Base-by-base conservation (phyloP, 805 yeast genomes). In the Kodamaea kaohsiungensis region DNA sequence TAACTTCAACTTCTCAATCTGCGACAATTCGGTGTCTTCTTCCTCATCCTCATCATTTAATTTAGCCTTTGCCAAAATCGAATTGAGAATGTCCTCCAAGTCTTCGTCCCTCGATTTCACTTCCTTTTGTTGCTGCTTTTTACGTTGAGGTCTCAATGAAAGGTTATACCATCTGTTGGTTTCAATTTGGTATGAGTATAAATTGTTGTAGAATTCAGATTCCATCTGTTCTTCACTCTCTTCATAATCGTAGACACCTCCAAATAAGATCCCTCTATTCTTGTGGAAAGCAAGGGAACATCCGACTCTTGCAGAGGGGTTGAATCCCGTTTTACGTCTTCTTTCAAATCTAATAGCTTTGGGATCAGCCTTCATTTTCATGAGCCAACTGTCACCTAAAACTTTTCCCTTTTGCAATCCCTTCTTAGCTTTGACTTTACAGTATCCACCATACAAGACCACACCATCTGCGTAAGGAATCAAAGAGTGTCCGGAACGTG, bases 221-320 rank as follows among this genome's bases (percentile, higher is more conserved):
- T 88, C 93, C 56, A 93, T 73, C 52, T 88, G 83, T 70, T 95
- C 98, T 68, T 93, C 98, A 12, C 97, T 93, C 70, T 93, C 99
- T 61, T 92, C 97, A 57, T 82, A 89, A 69, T 93, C 98, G 64
- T 83, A 92, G 12, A 95, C 99, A 62, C 98, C 98, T 39, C 98
- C 98, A 73, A 93, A 95, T 65, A 92, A 64, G 8, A 93, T 80
- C 54, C 98, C 98, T 74, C 98, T 84, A 55, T 96, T 96, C 62
- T 89, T 88, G 70, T 93, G 98, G 59, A 79, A 79, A 8, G 86
- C 91, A 86, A 93, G 83, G 3, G 96, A 86, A 65, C 96, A 88
- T 0, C 99, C 98, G n/a, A 90, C 97, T 62, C 98, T 81, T 12
- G 98, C 89, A 1, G 93, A 83, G 3, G 98, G 98, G 56, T 87